phyloP scores from a whole-genome alignment of 2,329 filamentous ascomycete genomes.

The Aspergillus sp. region DNA sequence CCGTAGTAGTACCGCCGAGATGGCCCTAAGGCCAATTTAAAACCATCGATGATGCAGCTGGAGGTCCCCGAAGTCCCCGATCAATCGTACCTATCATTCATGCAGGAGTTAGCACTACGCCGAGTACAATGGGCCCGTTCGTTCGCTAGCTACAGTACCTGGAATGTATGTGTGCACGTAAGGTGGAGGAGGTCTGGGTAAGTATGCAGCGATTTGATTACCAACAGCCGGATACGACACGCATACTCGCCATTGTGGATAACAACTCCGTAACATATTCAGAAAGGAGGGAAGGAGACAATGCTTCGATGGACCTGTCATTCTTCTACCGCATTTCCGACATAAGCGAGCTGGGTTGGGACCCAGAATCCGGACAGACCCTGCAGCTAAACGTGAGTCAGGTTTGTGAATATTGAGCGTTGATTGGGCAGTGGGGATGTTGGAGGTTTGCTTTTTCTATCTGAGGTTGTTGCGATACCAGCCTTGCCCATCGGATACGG shows the following conservation, averaged over 20 bases:
- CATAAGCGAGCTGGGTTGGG: slow-evolving; percentile 1
- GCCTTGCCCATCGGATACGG: not conserved
- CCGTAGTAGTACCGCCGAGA: not conserved
- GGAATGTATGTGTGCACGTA: not conserved
- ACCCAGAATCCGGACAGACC: slow-evolving; percentile 6
- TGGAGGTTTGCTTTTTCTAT: not conserved
- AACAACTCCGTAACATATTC: not conserved
- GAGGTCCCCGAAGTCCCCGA: not conserved
- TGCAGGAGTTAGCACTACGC: not conserved
- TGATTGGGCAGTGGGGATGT: slow-evolving; percentile 9
- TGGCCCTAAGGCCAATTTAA: not conserved
- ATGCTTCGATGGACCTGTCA: slow-evolving; percentile 15
- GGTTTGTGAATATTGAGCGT: slow-evolving; percentile 1
- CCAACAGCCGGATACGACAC: not conserved
- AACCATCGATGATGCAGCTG: not conserved
- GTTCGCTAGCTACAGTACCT: not conserved
- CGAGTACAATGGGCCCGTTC: not conserved
- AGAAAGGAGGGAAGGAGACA: slow-evolving; percentile 3
- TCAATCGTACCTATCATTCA: not conserved
- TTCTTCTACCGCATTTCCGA: slow-evolving; percentile 8
- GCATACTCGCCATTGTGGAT: not conserved
- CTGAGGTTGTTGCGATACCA: not conserved
- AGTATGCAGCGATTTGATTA: too few relatives aligned
- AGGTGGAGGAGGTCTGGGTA: not conserved
- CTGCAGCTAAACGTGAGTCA: slow-evolving; percentile 18